Percentiles rank a stretch among this genome's conserved stretches.
Conservation (phyloP, 2,329 filamentous ascomycete species). For the Colletotrichum nymphaeae region DNA sequence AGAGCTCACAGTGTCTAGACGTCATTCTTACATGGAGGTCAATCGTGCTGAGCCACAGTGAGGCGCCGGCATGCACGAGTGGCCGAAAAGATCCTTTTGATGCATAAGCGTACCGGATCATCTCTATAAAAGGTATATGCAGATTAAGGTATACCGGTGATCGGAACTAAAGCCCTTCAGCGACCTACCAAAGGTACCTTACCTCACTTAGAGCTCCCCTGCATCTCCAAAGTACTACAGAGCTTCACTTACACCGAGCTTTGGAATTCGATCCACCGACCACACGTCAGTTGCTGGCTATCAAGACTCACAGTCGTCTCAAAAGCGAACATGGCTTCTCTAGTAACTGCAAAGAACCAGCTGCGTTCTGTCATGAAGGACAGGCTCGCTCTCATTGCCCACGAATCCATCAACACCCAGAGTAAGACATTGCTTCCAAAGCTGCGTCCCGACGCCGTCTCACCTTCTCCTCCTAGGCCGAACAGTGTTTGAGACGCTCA, state of each 20-base stretch:
- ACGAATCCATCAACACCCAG: slow-evolving; percentile 73
- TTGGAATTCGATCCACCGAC: background rate
- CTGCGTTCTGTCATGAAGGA: slow-evolving; percentile 78
- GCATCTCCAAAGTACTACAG: background rate
- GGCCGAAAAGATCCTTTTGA: background rate
- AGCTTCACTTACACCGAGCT: background rate
- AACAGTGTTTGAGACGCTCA: slow-evolving; percentile 72
- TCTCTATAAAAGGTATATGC: background rate
- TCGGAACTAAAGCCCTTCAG: background rate
- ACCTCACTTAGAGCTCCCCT: background rate
- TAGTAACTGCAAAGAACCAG: slow-evolving; percentile 79
- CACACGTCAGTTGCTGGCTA: background rate
- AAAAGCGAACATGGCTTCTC: slow-evolving; percentile 59
- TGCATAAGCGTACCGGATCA: background rate
- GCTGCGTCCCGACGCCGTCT: no score
- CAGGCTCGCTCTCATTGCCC: slow-evolving; percentile 69
- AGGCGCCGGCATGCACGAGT: background rate
- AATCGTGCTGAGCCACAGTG: background rate
- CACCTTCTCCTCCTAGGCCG: slow-evolving; percentile 62
- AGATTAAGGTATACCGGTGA: background rate
- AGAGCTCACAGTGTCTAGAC: background rate
- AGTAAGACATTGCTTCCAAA: slow-evolving; percentile 65
- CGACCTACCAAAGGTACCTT: background rate
- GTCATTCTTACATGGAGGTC: background rate
- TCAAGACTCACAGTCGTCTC: background rate